Conservation (phyloP, 768 basidiomycete species). For the Amanita rimosa region DNA sequence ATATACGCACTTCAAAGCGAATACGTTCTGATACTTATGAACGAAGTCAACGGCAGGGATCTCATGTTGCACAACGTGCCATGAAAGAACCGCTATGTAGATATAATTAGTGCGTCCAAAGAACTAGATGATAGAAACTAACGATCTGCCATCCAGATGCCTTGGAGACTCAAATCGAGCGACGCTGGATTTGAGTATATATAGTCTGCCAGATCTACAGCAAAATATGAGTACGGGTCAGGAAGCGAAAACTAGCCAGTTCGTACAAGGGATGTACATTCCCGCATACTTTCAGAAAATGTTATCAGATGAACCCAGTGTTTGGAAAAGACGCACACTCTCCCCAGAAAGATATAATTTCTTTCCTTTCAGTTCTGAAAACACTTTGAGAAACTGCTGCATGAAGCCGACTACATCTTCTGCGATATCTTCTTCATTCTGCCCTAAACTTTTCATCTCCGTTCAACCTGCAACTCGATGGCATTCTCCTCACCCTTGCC, state of each 20-base stretch:
- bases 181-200: constrained; percentile 47
- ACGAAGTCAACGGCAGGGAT: constrained; percentile 70
- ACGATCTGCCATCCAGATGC: constrained; percentile 70
- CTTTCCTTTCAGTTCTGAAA: constrained; percentile 61
- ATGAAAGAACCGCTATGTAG: constrained; percentile 40
- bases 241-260: neutral
- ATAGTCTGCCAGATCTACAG: constrained; percentile 63
- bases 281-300: constrained; percentile 50
- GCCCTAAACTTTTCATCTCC: neutral
- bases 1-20: constrained; percentile 53
- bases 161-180: constrained; percentile 49
- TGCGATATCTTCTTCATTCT: constrained; percentile 42
- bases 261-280: constrained; percentile 43
- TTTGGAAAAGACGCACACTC: constrained; percentile 42
- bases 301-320: neutral
- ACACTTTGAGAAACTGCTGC: constrained; percentile 67
- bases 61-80: constrained; percentile 52
- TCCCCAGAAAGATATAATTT: constrained; percentile 63
- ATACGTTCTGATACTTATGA: constrained; percentile 39
- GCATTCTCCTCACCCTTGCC: constrained; percentile 36
- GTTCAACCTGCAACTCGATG: too few species aligned
- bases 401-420: constrained; percentile 47
- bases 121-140: constrained; percentile 13
- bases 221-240: constrained; percentile 1
- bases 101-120: neutral